These are phyloP conservation scores for Dissoconium aciculare DNA, from an alignment of 2,329 filamentous ascomycete genomes.

Conservation along the genomic window DNA sequence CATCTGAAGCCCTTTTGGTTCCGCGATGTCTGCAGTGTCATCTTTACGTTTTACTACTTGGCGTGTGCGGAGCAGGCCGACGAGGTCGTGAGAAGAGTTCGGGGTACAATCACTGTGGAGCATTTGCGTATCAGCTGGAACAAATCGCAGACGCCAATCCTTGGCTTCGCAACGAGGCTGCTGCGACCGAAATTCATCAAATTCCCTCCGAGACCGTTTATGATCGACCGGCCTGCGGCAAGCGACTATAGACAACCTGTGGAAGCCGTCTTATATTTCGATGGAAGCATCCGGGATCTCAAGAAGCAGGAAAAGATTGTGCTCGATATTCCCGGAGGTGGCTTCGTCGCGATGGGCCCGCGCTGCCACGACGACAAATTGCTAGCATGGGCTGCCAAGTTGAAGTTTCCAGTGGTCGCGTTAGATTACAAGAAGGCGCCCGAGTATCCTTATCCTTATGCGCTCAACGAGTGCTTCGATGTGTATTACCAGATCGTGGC, in stretches of 20 bases:
- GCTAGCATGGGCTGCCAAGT: conserved; percentile 78
- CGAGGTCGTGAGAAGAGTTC: conserved; percentile 86
- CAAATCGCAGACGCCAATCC: conserved; percentile 77
- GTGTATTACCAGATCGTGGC: conserved; percentile 62
- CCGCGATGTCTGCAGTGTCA: conserved; percentile 64
- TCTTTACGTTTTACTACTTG: conserved; percentile 82
- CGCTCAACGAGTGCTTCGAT: conserved; percentile 75
- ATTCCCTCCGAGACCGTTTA: conserved; percentile 66
- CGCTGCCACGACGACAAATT: conserved; percentile 87
- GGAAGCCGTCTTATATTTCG: conserved; percentile 82
- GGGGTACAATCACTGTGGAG: conserved; percentile 74
- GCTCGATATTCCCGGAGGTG: conserved; percentile 81
- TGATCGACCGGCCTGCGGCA: conserved; percentile 64
- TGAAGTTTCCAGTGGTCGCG: conserved; percentile 75
- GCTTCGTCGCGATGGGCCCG: conserved; percentile 95
- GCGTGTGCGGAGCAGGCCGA: conserved; percentile 87
- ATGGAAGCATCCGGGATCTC: conserved; percentile 67
- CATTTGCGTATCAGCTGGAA: conserved; percentile 92
- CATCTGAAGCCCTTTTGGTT: conserved; percentile 67
- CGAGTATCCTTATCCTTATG: conserved; percentile 72
- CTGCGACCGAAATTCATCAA: conserved; percentile 64
- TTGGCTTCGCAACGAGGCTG: conserved; percentile 56
- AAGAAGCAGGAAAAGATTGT: conserved; percentile 64
- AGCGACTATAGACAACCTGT: conserved; percentile 77
- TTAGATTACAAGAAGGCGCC: conserved; percentile 83